phyloP scores from a whole-genome alignment of 768 basidiomycete genomes.

The Mycena maculata region DNA sequence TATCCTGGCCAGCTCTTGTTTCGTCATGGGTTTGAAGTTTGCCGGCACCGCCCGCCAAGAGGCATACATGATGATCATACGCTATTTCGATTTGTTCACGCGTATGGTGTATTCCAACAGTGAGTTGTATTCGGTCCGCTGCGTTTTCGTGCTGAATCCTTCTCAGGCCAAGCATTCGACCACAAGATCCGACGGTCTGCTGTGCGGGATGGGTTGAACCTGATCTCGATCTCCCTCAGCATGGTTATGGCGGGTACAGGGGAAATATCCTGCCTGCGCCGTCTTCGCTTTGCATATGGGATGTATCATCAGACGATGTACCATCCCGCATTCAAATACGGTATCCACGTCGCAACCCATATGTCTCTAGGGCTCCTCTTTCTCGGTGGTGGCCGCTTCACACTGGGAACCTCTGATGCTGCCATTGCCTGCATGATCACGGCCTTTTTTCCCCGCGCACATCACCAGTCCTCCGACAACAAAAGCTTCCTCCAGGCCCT shows the following conservation, averaged over 20 bases:
- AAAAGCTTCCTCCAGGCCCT: slow-evolving; percentile 91
- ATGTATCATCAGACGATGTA: slow-evolving; percentile 76
- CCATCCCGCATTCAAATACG: slow-evolving; percentile 81
- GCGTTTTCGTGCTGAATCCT: slow-evolving; percentile 19
- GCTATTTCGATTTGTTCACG: slow-evolving; percentile 84
- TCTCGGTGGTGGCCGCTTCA: slow-evolving; percentile 92
- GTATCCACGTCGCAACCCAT: slow-evolving; percentile 90
- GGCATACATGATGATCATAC: slow-evolving; percentile 85
- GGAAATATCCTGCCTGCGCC: slow-evolving; percentile 88
- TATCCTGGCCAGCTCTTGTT: slow-evolving; percentile 91
- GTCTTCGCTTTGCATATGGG: slow-evolving; percentile 90
- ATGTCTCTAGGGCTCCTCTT: slow-evolving; percentile 92
- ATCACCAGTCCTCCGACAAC: slow-evolving; percentile 85
- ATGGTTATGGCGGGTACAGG: slow-evolving; percentile 99
- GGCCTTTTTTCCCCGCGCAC: slow-evolving; percentile 93
- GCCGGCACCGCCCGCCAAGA: slow-evolving; percentile 94
- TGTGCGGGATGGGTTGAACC: slow-evolving; percentile 86
- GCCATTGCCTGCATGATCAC: slow-evolving; percentile 91
- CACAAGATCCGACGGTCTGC: slow-evolving; percentile 90
- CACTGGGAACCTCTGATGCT: slow-evolving; percentile 90
- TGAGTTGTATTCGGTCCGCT: slow-evolving; percentile 48
- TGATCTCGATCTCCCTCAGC: slow-evolving; percentile 86
- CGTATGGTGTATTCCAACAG: slow-evolving; percentile 75
- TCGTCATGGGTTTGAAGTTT: slow-evolving; percentile 91
- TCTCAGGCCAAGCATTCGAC: slow-evolving; percentile 81